Evolutionary conservation across 2,329 filamentous ascomycete species (phyloP).

Genomic region (Aphanoascus verrucosus): DNA sequence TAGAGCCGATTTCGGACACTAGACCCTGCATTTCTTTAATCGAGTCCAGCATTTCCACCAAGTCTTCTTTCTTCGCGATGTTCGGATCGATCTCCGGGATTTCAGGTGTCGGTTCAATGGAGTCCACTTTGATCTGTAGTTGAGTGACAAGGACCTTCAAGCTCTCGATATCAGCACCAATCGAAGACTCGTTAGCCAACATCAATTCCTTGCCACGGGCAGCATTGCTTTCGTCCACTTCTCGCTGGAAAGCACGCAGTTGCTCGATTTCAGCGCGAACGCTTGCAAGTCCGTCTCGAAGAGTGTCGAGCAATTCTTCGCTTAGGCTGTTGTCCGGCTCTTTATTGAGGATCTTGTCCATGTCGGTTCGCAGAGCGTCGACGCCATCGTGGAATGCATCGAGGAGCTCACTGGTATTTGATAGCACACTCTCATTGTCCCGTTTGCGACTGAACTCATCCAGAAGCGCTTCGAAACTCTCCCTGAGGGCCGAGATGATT

Average conservation of each 20-base stretch:
- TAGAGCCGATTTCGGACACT: slow-evolving; percentile 42
- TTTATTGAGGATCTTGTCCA: slow-evolving; percentile 64
- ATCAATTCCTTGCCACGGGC: slow-evolving; percentile 47
- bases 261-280: slow-evolving; percentile 68
- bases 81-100: slow-evolving; percentile 34
- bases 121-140: slow-evolving; percentile 72
- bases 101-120: slow-evolving; percentile 50
- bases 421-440: slow-evolving; percentile 43
- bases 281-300: slow-evolving; percentile 68
- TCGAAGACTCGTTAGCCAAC: slow-evolving; percentile 44
- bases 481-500: slow-evolving; percentile 45
- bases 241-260: slow-evolving; percentile 49
- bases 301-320: slow-evolving; percentile 78
- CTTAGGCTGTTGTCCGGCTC: slow-evolving; percentile 72
- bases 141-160: slow-evolving; percentile 75
- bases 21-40: slow-evolving; percentile 47
- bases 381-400: slow-evolving; percentile 59
- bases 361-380: slow-evolving; percentile 62
- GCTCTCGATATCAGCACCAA: slow-evolving; percentile 66
- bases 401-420: slow-evolving; percentile 48
- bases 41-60: slow-evolving; percentile 38
- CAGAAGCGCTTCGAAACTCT: slow-evolving; percentile 34
- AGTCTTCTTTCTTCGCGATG: slow-evolving; percentile 37
- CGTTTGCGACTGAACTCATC: slow-evolving; percentile 46
- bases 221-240: slow-evolving; percentile 42